Conservation (phyloP, 495 filamentous ascomycete species). For the Xylaria curta region DNA sequence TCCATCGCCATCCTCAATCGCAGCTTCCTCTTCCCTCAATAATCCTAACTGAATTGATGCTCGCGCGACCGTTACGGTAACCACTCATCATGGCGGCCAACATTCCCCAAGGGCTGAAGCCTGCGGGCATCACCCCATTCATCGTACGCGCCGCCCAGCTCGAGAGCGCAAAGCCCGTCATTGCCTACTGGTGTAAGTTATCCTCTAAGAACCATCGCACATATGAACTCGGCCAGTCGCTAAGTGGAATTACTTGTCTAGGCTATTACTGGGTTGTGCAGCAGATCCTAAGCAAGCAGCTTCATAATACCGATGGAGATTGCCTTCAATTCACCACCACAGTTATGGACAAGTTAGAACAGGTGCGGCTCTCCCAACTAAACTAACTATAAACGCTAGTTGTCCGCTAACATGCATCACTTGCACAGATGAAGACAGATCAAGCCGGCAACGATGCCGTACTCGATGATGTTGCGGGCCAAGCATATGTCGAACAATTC, state of each 20-base stretch:
- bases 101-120: constrained; percentile 76
- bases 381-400: background rate
- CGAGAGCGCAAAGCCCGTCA: constrained; percentile 79
- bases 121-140: constrained; percentile 76
- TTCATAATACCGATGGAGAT: constrained; percentile 79
- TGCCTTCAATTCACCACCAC: constrained; percentile 76
- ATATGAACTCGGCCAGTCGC: background rate
- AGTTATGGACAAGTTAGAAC: constrained; percentile 91
- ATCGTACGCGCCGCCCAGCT: constrained; percentile 83
- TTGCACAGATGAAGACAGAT: constrained; percentile 67
- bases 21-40: background rate
- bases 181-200: constrained; percentile 91
- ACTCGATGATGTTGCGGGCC: constrained; percentile 79
- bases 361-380: constrained; percentile 54
- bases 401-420: background rate
- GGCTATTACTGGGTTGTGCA: constrained; percentile 94
- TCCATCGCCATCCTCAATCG: background rate
- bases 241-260: constrained; percentile 40
- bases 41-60: background rate
- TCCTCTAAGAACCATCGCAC: background rate
- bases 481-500: constrained; percentile 94
- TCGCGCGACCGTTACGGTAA: background rate
- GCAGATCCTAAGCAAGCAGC: constrained; percentile 78
- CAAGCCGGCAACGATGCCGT: constrained; percentile 67
- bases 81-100: constrained; percentile 66